These are phyloP conservation scores for Metschnikowia kofuensis DNA, from an alignment of 805 yeast species.

Conservation along the genomic window DNA sequence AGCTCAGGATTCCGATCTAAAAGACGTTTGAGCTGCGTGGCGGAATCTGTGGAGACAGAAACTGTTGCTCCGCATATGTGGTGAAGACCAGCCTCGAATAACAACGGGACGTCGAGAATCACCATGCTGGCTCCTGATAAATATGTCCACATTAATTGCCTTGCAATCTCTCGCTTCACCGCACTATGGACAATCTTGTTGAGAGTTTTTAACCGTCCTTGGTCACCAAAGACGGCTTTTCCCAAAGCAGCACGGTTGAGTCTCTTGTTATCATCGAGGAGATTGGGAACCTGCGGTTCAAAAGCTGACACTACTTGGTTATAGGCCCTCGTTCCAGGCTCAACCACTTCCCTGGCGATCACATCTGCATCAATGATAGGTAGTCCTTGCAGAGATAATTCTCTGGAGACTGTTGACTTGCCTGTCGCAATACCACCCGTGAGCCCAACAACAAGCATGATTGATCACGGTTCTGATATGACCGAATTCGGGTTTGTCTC, in stretches of 20 bases:
- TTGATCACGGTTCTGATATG: too few relatives aligned
- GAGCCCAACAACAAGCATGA: constrained; percentile 87
- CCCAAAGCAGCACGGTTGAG: constrained; percentile 79
- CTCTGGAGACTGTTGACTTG: constrained; percentile 79
- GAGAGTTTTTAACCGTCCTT: constrained; percentile 52
- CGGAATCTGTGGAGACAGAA: constrained; percentile 60
- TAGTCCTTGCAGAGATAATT: constrained; percentile 49
- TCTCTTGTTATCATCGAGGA: constrained; percentile 39
- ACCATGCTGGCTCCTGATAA: constrained; percentile 56
- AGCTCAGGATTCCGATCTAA: constrained; percentile 65
- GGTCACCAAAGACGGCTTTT: constrained; percentile 68
- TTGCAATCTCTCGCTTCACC: constrained; percentile 63
- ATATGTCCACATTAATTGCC: constrained; percentile 57
- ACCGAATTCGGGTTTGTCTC: too few relatives aligned
- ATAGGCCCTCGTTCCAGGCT: constrained; percentile 75
- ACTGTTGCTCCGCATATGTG: constrained; percentile 66
- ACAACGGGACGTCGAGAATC: constrained; percentile 82
- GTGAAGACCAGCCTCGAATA: constrained; percentile 78
- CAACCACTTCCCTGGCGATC: constrained; percentile 82
- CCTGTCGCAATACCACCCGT: constrained; percentile 99
- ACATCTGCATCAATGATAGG: constrained; percentile 85
- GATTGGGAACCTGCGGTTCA: constrained; percentile 48
- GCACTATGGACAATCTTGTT: constrained; percentile 88
- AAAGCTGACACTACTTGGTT: constrained; percentile 62
- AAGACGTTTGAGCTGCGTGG: constrained; percentile 62